phyloP scores from a whole-genome alignment of 2,329 filamentous ascomycete genomes.

The Lizonia empirigonia region DNA sequence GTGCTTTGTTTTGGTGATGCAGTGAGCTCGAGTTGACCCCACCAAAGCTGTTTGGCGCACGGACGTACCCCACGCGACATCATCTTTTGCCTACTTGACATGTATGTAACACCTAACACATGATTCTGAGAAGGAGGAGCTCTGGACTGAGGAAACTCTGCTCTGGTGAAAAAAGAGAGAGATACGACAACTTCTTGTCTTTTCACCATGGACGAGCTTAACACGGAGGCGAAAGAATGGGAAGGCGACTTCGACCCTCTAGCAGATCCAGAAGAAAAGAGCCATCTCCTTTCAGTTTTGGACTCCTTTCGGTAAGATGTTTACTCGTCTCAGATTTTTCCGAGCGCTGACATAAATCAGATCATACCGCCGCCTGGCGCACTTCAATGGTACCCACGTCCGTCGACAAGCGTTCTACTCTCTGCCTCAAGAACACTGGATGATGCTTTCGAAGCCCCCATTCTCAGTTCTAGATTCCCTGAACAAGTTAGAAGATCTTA shows the following conservation, averaged over 20 bases:
- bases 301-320: constrained; percentile 82
- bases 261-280: constrained; percentile 78
- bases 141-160: too few species aligned
- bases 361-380: constrained; percentile 82
- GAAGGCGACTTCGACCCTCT: constrained; percentile 68
- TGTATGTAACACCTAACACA: background rate
- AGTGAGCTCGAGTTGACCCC: constrained; percentile 12
- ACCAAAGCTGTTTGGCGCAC: constrained; percentile 7
- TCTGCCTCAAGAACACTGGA: constrained; percentile 81
- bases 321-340: background rate
- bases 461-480: constrained; percentile 84
- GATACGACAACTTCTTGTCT: too few species aligned
- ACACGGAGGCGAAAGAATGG: constrained; percentile 55
- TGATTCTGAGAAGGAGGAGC: too few species aligned
- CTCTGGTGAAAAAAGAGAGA: background rate
- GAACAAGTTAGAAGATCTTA: constrained; percentile 79
- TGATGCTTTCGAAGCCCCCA: constrained; percentile 77
- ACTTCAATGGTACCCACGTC: constrained; percentile 89
- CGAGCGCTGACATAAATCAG: constrained; percentile 51
- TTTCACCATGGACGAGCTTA: background rate
- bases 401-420: constrained; percentile 93
- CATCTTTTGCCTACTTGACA: background rate
- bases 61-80: constrained; percentile 14
- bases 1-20: constrained; percentile 2
- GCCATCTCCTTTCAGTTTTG: constrained; percentile 78